phyloP scores from a whole-genome alignment of 2,329 filamentous ascomycete species.

The Xylariales sp. region DNA sequence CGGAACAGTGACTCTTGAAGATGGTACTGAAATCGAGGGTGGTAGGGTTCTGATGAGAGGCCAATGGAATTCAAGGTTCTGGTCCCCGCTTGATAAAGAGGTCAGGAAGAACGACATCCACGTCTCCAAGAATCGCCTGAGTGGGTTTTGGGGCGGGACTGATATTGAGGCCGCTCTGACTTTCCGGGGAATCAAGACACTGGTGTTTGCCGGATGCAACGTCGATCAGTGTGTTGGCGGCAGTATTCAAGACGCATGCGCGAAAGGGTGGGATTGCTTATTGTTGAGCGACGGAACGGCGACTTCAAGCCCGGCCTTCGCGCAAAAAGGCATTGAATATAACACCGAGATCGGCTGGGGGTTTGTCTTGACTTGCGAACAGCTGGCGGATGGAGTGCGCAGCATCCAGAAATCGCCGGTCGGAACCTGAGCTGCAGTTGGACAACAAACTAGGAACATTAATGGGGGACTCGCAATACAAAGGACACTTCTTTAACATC shows the following conservation, averaged over 20 bases:
- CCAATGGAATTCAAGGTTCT: conserved; percentile 4
- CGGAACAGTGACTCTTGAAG: not conserved
- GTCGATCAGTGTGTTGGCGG: conserved; percentile 3
- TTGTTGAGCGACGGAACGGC: not conserved
- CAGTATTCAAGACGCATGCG: not conserved
- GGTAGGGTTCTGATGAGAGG: not conserved
- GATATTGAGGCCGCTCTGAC: not conserved
- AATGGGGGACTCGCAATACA: too few relatives aligned
- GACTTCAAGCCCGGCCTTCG: not conserved
- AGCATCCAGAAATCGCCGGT: too few relatives aligned
- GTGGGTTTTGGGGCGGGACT: not conserved
- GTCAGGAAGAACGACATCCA: not conserved
- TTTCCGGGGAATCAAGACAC: conserved; percentile 1
- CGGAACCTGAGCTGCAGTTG: too few relatives aligned
- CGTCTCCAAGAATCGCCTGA: conserved; percentile 4
- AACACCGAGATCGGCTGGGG: not conserved
- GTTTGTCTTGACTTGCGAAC: not conserved
- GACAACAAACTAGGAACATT: too few relatives aligned
- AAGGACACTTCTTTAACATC: too few relatives aligned
- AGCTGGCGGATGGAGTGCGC: too few relatives aligned
- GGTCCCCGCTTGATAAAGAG: not conserved
- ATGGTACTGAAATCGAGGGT: not conserved
- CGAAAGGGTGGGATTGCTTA: not conserved
- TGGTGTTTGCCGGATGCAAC: conserved; percentile 6
- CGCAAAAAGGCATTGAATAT: not conserved